Evolutionary conservation across 805 yeast species (phyloP), one percentile per base, ranked within the genome.

Genomic region (Candida ponderosae): DNA sequence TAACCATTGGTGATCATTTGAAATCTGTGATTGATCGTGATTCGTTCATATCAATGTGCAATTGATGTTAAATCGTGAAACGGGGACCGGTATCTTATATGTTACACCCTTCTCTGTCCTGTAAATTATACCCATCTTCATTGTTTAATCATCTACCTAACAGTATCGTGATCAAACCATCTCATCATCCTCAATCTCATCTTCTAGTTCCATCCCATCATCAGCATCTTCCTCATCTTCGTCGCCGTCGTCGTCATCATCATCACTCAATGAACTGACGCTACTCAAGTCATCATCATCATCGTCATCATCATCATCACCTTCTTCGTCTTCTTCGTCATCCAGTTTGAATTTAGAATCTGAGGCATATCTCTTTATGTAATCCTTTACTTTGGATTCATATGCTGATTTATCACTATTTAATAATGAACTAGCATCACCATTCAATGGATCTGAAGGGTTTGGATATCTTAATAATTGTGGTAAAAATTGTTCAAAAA

Each of bases 401-500:
- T 90, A 90, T 36, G 70, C 62, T 19, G 68, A 63, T 42, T 76
- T 79, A 50, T 87, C 86, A 39, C 79, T 72, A 43, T 80, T 67
- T 66, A 84, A 77, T 38, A 90, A 61, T 14, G 81, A 76, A 6
- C 95, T 85, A 0, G 97, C 97, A 41, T 84, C 93, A 10, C 88
- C 79, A 53, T 90, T 90, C 44, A 90, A 69, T 1, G 98, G 98
- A 57, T 90, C 98, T 13, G 90, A 68, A 2, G 97, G 90, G 53
- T 90, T 90, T 16, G 97, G 97, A 53, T 90, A 93, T 38, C 89
- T 74, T 43, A 90, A 66, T 40, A 90, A 64, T 50, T 94, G 97
- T 6, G 98, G 98, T 41, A 90, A 64, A 63, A 90, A 93, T 55
- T 86, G 81, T 53, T 90, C 97, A 56, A 93, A 86, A 19, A 90